Conservation (phyloP, 495 filamentous ascomycete species). For the Eremomyces bilateralis region DNA sequence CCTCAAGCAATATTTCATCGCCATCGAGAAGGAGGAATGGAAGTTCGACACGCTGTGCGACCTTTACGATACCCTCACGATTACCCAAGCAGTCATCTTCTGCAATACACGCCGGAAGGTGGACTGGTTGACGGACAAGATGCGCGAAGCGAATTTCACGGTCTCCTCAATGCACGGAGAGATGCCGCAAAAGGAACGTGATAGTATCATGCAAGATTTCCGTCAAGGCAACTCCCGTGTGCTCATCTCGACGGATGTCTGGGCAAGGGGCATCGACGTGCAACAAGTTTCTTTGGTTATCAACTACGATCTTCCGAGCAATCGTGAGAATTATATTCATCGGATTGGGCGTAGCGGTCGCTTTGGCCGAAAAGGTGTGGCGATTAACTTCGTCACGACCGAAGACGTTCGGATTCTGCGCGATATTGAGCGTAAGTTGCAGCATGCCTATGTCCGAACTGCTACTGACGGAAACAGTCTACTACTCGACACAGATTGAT, state of each 20-base stretch:
- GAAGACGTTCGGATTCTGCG: conserved; percentile 95
- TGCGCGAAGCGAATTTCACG: conserved; percentile 94
- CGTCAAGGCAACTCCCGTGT: conserved; percentile 88
- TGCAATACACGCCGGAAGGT: conserved; percentile 99
- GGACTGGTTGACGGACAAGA: conserved; percentile 98
- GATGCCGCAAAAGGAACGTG: conserved; percentile 93
- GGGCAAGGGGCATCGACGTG: conserved; percentile 96
- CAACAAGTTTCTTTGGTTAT: conserved; percentile 99
- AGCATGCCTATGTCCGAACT: conserved; percentile 16
- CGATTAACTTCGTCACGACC: conserved; percentile 97
- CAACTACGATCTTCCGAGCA: conserved; percentile 95
- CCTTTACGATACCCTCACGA: conserved; percentile 96
- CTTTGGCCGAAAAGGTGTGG: conserved; percentile 96
- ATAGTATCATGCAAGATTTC: conserved; percentile 99
- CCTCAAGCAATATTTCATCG: conserved; percentile 98
- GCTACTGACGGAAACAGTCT: conserved; percentile 33
- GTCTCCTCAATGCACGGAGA: conserved; percentile 98
- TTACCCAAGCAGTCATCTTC: conserved; percentile 99
- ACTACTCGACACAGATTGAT: conserved; percentile 96
- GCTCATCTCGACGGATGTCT: conserved; percentile 93
- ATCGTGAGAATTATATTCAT: conserved; percentile 99
- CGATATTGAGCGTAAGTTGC: conserved; percentile 64
- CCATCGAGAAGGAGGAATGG: conserved; percentile 98
- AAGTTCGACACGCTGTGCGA: conserved; percentile 99
- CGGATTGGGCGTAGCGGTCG: conserved; percentile 88